These are phyloP conservation scores for Polychaeton citri DNA, from an alignment of 2,329 filamentous ascomycete species.

Conservation along the genomic window DNA sequence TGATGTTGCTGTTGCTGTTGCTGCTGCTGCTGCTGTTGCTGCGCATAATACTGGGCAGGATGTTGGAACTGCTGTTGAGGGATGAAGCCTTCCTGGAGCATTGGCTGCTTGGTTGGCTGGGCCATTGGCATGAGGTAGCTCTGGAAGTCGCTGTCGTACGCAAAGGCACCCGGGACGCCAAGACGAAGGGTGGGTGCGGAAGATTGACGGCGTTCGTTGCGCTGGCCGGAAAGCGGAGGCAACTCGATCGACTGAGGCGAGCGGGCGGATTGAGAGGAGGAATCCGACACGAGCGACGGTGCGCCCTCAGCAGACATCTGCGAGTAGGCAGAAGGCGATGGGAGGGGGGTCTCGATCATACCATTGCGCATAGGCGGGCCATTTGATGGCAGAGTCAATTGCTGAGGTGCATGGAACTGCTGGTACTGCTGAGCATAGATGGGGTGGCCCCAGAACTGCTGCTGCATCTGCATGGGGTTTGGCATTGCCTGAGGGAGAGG, in stretches of 20 bases:
- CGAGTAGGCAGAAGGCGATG: slow-evolving; percentile 49
- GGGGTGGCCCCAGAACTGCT: slow-evolving; percentile 12
- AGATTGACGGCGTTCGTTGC: slow-evolving; percentile 17
- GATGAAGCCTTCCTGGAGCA: slow-evolving; percentile 23
- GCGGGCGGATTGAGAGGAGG: slow-evolving; percentile 30
- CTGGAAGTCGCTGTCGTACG: slow-evolving; percentile 17
- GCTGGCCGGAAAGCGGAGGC: slow-evolving; percentile 20
- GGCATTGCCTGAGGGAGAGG: slow-evolving; percentile 13
- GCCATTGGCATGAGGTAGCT: slow-evolving; percentile 1
- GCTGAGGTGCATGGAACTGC: slow-evolving; percentile 14
- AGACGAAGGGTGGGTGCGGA: slow-evolving; percentile 23
- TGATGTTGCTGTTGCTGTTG: slow-evolving; percentile 8
- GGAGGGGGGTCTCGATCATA: slow-evolving; percentile 43
- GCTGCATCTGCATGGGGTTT: slow-evolving; percentile 7
- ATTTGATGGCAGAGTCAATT: slow-evolving; percentile 19
- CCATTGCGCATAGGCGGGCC: slow-evolving; percentile 13
- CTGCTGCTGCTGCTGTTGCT: slow-evolving; percentile 16
- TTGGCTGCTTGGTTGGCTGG: slow-evolving; percentile 14
- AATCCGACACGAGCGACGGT: slow-evolving; percentile 59
- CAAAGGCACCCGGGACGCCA: slow-evolving; percentile 20
- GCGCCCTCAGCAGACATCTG: slow-evolving; percentile 51
- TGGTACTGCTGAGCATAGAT: slow-evolving; percentile 9
- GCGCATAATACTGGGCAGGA: slow-evolving; percentile 10
- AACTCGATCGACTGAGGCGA: slow-evolving; percentile 35
- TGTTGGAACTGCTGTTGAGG: slow-evolving; percentile 13